Base-by-base conservation (phyloP, 306 rosid genomes). In the Purshia tridentata region DNA sequence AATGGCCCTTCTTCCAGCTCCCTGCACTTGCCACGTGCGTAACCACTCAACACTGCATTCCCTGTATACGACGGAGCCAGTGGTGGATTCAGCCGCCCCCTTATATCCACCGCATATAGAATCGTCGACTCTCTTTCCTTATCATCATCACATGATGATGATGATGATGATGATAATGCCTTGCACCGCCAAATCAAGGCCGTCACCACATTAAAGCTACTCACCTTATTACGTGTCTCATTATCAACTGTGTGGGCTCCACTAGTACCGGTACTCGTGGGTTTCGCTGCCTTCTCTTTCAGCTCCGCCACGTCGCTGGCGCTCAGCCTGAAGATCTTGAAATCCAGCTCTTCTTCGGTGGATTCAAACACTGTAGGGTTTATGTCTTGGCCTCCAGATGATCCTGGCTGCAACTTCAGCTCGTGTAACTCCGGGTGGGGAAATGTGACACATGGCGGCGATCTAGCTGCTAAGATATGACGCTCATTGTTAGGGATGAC, bases 151-250 rank as follows among this genome's bases (percentile, higher is more conserved):
- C 46, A 53, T 8, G 90, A 83, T 45, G 83, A 52, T 0, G 87
- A 53, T 8, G 90, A 83, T 45, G 83, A 52, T 0, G 87, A 70
- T 4, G 92, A 85, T 39, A 91, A 58, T 0, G 89, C 91, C 78
- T 87, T 89, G 82, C 92, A 87, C 77, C 88, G 72, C 96, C 97
- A 92, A 10, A 89, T 4, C 16, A 76, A 88, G 8, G 96, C 88
- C 0, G 96, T 81, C 42, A 92, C 55, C 19, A 76, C 89, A 22
- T 86, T 89, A 53, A 89, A 92, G 50, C 93, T 73, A 0, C 82
- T 78, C 78, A 76, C 55, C 0, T 50, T 75, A 1, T 50, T 75
- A 1, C 60, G 72, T 2, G 49, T 29, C 35, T 29, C 35, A 12
- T 19, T 48, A 12, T 45, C 4, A 0, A 9, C 20, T 37, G 11